Base-by-base conservation (phyloP, 495 filamentous ascomycete species). In the Thozetella sp. region DNA sequence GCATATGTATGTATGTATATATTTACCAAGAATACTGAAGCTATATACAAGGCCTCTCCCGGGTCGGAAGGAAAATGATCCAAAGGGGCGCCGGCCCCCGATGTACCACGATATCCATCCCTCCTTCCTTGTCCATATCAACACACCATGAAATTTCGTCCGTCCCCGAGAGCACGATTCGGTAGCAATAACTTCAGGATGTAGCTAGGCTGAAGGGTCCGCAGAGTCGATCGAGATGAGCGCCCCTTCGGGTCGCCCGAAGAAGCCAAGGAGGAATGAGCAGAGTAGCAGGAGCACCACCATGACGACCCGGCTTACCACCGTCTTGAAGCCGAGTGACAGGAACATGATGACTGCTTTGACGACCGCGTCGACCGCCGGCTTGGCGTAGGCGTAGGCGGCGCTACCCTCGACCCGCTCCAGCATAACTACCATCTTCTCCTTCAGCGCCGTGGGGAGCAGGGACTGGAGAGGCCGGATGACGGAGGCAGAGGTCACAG, bases 271-370 rank as follows among this genome's bases (percentile, higher is more conserved):
- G 17, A 66, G 51, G 26, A 62, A 59, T 25, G 58, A 66, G 34
- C 59, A 65, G 23, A 61, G 2, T 11, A 67, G 10, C 20, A 67
- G 45, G 45, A 67, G 56, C 24, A 58, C 27, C 17, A 65, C 34
- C 19, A 63, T 56, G 22, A 58, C 58, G 19, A 67, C 34, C 22
- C 64, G 22, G 2, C 61, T 64, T 19, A 67, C 40, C 12, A 67
- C 25, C 19, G 64, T 54, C 13, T 61, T 54, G 1, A 67, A 22
- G 15, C 56, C 57, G 17, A 67, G 58, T 1, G 57, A 54, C 20
- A 64, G 48, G 9, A 67, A 13, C 22, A 57, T 52, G 40, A 57
- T 22, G 12, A 65, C 23, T 30, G 61, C 37, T 26, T 54, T 34
- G 37, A 48, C 52, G 20, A 58, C 19, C 22, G 56, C 27, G 22